A percentile compares a stretch with the other conserved stretches of the same genome.
Evolutionary conservation across 2,329 filamentous ascomycete species (phyloP).

Genomic region (Pseudogymnoascus destructans): DNA sequence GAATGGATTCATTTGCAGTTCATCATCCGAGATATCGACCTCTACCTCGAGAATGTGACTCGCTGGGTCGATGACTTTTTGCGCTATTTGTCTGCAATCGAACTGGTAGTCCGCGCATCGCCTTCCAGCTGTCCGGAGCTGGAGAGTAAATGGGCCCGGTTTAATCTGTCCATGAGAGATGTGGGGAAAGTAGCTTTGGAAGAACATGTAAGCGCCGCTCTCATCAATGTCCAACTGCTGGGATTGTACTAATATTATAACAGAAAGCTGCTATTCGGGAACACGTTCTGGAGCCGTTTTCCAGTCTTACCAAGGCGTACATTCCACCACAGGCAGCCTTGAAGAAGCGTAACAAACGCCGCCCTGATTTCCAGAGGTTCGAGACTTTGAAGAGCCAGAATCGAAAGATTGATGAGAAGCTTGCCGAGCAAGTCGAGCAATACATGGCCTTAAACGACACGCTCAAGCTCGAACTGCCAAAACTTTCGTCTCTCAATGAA

Average conservation of each 20-base stretch:
- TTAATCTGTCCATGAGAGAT: conserved; percentile 77
- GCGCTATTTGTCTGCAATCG: conserved; percentile 68
- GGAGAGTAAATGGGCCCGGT: conserved; percentile 88
- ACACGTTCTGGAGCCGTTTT: conserved; percentile 74
- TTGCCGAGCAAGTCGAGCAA: conserved; percentile 70
- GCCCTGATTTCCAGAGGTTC: conserved; percentile 75
- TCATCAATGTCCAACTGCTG: conserved; percentile 9
- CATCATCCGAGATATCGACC: conserved; percentile 76
- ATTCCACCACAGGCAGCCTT: conserved; percentile 77
- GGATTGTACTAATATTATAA: conserved; percentile 14
- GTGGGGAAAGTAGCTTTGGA: conserved; percentile 72
- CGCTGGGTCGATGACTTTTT: conserved; percentile 72
- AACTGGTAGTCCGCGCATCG: conserved; percentile 66
- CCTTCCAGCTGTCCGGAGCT: conserved; percentile 62
- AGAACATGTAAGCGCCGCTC: conserved; percentile 54
- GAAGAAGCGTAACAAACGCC: conserved; percentile 87
- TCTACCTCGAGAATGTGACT: conserved; percentile 70
- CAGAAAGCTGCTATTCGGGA: conserved; percentile 56
- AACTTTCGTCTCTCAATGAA: conserved; percentile 68
- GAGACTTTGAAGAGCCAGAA: conserved; percentile 65
- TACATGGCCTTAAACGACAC: conserved; percentile 79
- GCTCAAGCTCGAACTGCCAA: conserved; percentile 81
- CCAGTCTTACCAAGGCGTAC: conserved; percentile 65
- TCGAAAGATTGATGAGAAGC: conserved; percentile 78
- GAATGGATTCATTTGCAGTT: conserved; percentile 89